Conservation (phyloP, 75 land plant species). For the Selaginella moellendorffii region DNA sequence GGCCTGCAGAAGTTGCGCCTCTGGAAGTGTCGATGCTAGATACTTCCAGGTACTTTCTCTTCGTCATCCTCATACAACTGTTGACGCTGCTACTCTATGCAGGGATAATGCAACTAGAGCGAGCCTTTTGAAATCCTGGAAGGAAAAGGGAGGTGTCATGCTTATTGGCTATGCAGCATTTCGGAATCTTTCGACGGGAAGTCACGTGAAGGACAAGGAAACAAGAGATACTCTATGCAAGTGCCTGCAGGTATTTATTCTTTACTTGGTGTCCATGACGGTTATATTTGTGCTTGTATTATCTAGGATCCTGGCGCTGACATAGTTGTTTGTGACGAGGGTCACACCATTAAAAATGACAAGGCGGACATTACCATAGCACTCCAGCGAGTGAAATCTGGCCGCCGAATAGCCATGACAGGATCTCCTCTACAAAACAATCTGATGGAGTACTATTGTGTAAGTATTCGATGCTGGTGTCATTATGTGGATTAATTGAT, state of each 20-base stretch:
- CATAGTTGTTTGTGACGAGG: conserved; percentile 93
- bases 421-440: conserved; percentile 98
- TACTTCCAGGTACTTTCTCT: conserved; percentile 44
- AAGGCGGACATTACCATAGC: conserved; percentile 87
- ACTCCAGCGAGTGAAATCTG: conserved; percentile 75
- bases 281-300: neutral
- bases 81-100: neutral
- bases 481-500: too few species aligned
- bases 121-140: conserved; percentile 57
- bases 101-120: conserved; percentile 58
- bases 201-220: conserved; percentile 44
- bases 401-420: conserved; percentile 89
- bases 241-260: conserved; percentile 43
- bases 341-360: conserved; percentile 86
- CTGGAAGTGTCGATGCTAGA: conserved; percentile 79
- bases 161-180: conserved; percentile 87
- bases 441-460: conserved; percentile 98
- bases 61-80: neutral
- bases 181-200: conserved; percentile 62
- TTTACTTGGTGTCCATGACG: too few species aligned
- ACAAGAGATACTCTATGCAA: conserved; percentile 36
- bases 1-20: conserved; percentile 47
- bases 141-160: conserved; percentile 66
- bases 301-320: conserved; percentile 50
- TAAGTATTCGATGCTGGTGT: conserved; percentile 24